Conservation (phyloP, 805 yeast genomes). For the Lipomyces kockii region DNA sequence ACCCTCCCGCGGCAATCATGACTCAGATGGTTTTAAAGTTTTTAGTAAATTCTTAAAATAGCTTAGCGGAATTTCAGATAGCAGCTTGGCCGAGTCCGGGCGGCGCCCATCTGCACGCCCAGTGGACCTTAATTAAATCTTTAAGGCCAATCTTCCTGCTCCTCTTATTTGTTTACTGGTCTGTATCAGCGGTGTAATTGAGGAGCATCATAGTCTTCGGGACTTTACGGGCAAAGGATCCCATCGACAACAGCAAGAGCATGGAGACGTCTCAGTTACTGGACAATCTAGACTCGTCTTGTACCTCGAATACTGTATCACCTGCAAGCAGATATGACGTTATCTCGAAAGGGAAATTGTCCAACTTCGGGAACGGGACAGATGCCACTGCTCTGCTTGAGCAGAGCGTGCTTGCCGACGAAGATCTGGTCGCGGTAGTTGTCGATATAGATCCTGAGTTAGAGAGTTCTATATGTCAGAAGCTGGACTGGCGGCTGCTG, state of each 20-base stretch:
- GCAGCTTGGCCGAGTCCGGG: too few species aligned
- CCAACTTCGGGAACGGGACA: background rate
- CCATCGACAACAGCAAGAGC: background rate
- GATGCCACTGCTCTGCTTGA: constrained; percentile 16
- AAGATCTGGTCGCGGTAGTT: constrained; percentile 22
- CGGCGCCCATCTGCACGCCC: too few species aligned
- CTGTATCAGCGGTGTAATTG: background rate
- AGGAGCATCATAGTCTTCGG: background rate
- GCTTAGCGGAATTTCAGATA: too few species aligned
- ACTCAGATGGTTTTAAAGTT: too few species aligned
- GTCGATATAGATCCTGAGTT: constrained; percentile 36
- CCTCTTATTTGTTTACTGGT: too few species aligned
- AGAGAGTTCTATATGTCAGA: constrained; percentile 44
- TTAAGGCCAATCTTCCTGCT: too few species aligned
- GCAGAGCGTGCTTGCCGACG: constrained; percentile 31
- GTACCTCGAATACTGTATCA: background rate
- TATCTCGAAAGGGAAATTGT: constrained; percentile 10
- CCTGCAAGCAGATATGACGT: background rate
- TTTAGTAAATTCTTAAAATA: too few species aligned
- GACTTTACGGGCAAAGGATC: background rate
- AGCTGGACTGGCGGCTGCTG: constrained; percentile 52
- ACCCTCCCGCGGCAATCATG: background rate
- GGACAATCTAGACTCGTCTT: background rate
- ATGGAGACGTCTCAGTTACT: background rate
- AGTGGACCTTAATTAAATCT: too few species aligned